Base-by-base conservation (phyloP, 306 rosid genomes). In the Gastrolobium villosum region DNA sequence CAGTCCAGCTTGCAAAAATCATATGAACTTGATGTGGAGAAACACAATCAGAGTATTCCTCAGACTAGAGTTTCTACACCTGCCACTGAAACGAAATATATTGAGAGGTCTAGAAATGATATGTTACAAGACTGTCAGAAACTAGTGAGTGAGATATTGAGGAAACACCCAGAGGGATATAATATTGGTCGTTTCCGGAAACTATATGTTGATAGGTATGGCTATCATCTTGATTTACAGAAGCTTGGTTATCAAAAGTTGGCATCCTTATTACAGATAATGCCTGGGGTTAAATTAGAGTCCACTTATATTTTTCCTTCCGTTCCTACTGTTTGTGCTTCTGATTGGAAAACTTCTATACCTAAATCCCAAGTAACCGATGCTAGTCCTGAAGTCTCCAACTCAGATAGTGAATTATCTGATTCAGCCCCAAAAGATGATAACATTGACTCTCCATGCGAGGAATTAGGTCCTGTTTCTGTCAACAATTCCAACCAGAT, bases 381-480 rank as follows among this genome's bases (percentile, higher is more conserved):
- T 50, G 69, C 63, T 28, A 57, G 63, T 72, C 74, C 60, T 71
- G 70, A 37, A 7, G 49, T 26, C 31, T 55, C 43, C 2, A 52
- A 70, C 87, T 84, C 85, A 52, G 88, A 88, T 39, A 15, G 28
- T 64, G 88, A 80, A 43, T 72, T 75, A 52, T 89, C 86, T 75
- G 90, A 83, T 78, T 59, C 82, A 6, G 75, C 69, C 43, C 34
- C 69, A 28, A 81, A 87, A 74, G 89, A 78, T 65, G 85, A 83
- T 72, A 72, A 34, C 80, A 41, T 7, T 1, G 91, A 84, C 39
- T 81, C 90, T 10, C 72, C 20, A 1, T 90, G 92, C 96, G 96
- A 90, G 36, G 99, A 93, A 83, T 82, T 91, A 39, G 97, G 97
- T 62, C 97, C 92, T 13, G 48, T 88, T 61, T 77, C 89, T 61